Conservation (phyloP, 148 eudicot genomes). For the Dianthus caryophyllus region DNA sequence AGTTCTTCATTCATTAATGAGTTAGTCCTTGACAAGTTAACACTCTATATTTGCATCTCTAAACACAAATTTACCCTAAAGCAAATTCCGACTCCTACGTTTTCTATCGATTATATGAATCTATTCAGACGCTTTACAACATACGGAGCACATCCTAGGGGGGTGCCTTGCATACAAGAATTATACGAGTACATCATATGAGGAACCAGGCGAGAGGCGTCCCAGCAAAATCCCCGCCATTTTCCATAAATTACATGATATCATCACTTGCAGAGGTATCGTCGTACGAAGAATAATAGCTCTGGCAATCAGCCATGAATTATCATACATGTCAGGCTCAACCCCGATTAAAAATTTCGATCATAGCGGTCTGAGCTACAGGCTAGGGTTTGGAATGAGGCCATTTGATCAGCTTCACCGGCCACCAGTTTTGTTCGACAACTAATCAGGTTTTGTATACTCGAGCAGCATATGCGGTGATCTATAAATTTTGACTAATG, state of each 20-base stretch:
- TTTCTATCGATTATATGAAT: no score
- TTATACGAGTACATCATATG: not conserved
- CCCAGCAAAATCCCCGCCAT: not conserved
- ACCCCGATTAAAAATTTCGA: no score
- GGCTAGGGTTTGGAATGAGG: no score
- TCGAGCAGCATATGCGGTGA: slow-evolving; percentile 96
- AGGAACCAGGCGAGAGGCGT: not conserved
- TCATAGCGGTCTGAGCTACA: no score
- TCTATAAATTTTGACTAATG: slow-evolving; percentile 79
- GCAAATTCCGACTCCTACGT: no score
- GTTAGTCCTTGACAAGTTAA: no score
- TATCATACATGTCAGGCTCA: not conserved
- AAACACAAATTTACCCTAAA: no score
- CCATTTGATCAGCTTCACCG: not conserved
- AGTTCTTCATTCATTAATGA: no score
- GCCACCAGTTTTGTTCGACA: not conserved
- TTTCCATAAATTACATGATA: not conserved
- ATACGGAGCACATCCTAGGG: no score
- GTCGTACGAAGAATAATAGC: not conserved
- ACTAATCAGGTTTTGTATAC: slow-evolving; percentile 85
- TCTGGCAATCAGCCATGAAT: not conserved
- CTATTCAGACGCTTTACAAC: no score
- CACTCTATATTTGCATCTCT: no score
- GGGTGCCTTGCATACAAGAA: no score
- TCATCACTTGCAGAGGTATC: not conserved